Conservation (phyloP, 768 basidiomycete species). For the Royoungia palumana region DNA sequence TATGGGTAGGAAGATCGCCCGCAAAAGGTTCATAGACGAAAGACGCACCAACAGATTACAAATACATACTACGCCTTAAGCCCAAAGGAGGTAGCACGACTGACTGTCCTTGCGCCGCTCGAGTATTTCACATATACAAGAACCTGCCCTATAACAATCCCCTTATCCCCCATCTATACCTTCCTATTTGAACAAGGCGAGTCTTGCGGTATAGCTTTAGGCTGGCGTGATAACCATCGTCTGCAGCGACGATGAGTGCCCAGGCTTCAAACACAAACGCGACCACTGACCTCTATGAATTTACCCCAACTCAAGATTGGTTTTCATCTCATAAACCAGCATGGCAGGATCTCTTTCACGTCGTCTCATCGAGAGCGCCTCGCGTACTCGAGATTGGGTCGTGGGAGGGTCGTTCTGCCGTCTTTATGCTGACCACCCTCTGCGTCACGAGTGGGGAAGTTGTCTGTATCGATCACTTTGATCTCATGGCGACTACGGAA, state of each 20-base stretch:
- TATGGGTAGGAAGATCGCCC: neutral
- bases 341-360: constrained; percentile 43
- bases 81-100: constrained; percentile 6
- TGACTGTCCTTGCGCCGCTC: neutral
- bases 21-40: constrained; percentile 1
- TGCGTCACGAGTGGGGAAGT: constrained; percentile 44
- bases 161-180: neutral
- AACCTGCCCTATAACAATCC: neutral
- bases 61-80: constrained; percentile 2
- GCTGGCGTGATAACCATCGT: neutral
- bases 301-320: constrained; percentile 57
- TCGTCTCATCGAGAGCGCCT: constrained; percentile 37
- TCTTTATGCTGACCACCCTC: constrained; percentile 50
- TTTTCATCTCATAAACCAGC: constrained; percentile 43
- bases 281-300: constrained; percentile 30
- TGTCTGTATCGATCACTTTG: constrained; percentile 59
- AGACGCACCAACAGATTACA: neutral
- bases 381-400: constrained; percentile 57
- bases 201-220: neutral
- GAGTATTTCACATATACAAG: constrained; percentile 19
- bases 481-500: constrained; percentile 46
- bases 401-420: constrained; percentile 63
- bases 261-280: neutral
- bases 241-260: constrained; percentile 14
- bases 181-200: constrained; percentile 1